A percentile compares a stretch with the other conserved stretches of the same genome.
phyloP scores from a whole-genome alignment of 2,329 filamentous ascomycete genomes.

The Drechmeria coniospora region DNA sequence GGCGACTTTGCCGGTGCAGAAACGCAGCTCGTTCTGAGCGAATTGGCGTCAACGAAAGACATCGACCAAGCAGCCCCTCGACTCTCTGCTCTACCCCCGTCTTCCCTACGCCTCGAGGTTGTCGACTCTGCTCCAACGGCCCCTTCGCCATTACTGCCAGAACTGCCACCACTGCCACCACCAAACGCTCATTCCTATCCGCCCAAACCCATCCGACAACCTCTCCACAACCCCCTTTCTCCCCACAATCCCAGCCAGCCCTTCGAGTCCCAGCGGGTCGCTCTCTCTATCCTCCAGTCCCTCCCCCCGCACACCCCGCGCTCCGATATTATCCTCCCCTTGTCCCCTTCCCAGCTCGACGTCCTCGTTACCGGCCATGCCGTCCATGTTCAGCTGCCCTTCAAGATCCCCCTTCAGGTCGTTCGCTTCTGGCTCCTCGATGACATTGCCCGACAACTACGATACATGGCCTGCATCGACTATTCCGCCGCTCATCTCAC shows the following conservation, averaged over 20 bases:
- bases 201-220: slow-evolving; percentile 12
- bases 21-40: slow-evolving; percentile 19
- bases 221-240: slow-evolving; percentile 10
- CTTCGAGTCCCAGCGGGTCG: slow-evolving; percentile 32
- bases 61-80: no score
- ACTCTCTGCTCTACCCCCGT: no score
- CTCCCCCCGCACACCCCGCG: slow-evolving; percentile 32
- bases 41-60: slow-evolving; percentile 15
- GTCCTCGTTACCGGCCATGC: slow-evolving; percentile 33
- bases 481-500: no score
- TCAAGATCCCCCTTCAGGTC: slow-evolving; percentile 37
- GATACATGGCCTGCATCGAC: slow-evolving; percentile 44
- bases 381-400: slow-evolving; percentile 39
- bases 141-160: no score
- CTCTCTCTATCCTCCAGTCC: slow-evolving; percentile 29
- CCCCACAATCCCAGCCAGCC: slow-evolving; percentile 15
- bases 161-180: no score
- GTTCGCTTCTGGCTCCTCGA: slow-evolving; percentile 49
- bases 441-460: slow-evolving; percentile 32
- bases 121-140: no score
- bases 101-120: no score
- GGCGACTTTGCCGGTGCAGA: slow-evolving; percentile 12
- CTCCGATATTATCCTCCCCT: slow-evolving; percentile 38
- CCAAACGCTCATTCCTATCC: no score
- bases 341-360: slow-evolving; percentile 29